A percentile compares a stretch with the other conserved stretches of the same genome.
phyloP scores from a whole-genome alignment of 129 eudicot species.

The Gnaphalium uliginosum region DNA sequence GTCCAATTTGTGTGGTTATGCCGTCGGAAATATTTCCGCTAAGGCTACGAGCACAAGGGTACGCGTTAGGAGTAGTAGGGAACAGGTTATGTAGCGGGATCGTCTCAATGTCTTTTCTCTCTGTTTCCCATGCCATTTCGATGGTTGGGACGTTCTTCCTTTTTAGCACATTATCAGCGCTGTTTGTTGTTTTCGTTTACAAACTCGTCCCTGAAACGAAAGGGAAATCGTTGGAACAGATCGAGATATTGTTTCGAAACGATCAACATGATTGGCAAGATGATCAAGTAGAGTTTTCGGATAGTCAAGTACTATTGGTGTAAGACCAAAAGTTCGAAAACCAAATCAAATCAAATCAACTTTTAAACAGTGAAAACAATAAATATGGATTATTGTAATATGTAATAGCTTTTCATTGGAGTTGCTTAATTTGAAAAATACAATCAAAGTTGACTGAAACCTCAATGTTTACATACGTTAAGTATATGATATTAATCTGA shows the following conservation, averaged over 20 bases:
- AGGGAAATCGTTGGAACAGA: background rate
- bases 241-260: background rate
- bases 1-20: conserved; percentile 9
- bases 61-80: background rate
- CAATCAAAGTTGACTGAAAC: too few species aligned
- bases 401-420: too few species aligned
- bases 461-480: too few species aligned
- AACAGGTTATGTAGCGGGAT: background rate
- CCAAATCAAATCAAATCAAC: too few species aligned
- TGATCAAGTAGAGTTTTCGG: background rate
- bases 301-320: background rate
- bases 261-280: background rate
- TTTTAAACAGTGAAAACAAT: too few species aligned
- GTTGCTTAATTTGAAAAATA: too few species aligned
- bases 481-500: too few species aligned
- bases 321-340: background rate
- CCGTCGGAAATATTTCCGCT: too few species aligned
- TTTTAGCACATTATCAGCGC: too few species aligned
- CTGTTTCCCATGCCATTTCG: background rate
- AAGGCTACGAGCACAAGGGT: too few species aligned
- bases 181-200: background rate
- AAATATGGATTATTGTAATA: too few species aligned
- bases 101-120: background rate
- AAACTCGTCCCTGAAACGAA: background rate
- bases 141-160: background rate